Conservation (phyloP, 257 asterid species). For the Fraxinus excelsior region DNA sequence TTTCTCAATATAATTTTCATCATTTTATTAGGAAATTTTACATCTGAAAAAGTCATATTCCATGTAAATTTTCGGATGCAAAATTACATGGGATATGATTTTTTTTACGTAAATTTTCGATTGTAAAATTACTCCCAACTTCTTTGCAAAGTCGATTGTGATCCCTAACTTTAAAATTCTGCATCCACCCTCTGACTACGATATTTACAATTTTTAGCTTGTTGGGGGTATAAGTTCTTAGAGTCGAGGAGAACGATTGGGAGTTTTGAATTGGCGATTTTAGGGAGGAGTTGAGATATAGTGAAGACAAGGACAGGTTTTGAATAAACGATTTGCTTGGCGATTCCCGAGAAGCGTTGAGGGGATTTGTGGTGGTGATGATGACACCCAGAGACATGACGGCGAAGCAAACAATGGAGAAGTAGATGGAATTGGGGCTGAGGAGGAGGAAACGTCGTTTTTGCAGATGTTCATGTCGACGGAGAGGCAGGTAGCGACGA, state of each 20-base stretch:
- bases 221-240: neutral
- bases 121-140: too few relatives aligned
- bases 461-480: slow-evolving; percentile 62
- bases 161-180: too few relatives aligned
- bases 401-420: slow-evolving; percentile 77
- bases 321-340: slow-evolving; percentile 75
- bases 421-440: slow-evolving; percentile 77
- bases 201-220: slow-evolving; percentile 23
- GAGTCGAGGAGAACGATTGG: slow-evolving; percentile 53
- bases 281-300: slow-evolving; percentile 51
- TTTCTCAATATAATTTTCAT: too few relatives aligned
- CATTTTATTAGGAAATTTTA: too few relatives aligned
- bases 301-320: slow-evolving; percentile 80
- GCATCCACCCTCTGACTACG: too few relatives aligned
- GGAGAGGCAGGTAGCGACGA: slow-evolving; percentile 57
- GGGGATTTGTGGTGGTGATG: slow-evolving; percentile 89
- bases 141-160: too few relatives aligned
- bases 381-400: slow-evolving; percentile 91
- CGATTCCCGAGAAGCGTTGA: slow-evolving; percentile 72
- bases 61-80: too few relatives aligned
- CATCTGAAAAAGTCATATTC: too few relatives aligned
- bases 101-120: too few relatives aligned
- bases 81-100: too few relatives aligned
- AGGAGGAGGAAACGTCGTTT: slow-evolving; percentile 78
- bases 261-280: slow-evolving; percentile 47